Percentiles rank a stretch among this genome's conserved stretches.
phyloP scores from a whole-genome alignment of 371 early-diverging fungal species.

The Mucor saturninus region DNA sequence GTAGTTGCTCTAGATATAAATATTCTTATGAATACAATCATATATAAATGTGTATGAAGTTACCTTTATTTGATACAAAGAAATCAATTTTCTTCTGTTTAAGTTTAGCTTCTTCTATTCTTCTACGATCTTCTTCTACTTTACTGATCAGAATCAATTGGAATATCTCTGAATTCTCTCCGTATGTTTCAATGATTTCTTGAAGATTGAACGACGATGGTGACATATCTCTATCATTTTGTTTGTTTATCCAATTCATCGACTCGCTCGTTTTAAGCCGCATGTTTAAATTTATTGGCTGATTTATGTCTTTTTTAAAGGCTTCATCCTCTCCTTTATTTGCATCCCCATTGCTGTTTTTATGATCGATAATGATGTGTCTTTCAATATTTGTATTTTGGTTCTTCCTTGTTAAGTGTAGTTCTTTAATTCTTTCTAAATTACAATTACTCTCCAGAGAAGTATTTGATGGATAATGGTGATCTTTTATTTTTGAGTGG shows the following conservation, averaged over 20 bases:
- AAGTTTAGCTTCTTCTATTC: constrained; percentile 53
- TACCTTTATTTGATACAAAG: constrained; percentile 14
- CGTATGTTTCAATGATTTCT: constrained; percentile 42
- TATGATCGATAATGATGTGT: too few relatives aligned
- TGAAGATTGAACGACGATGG: constrained; percentile 28
- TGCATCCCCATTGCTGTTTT: too few relatives aligned
- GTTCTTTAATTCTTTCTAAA: too few relatives aligned
- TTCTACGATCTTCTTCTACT: constrained; percentile 55
- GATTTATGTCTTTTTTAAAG: neutral
- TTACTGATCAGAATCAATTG: constrained; percentile 52
- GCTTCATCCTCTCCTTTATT: neutral
- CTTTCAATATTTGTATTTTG: too few relatives aligned
- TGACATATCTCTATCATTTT: neutral
- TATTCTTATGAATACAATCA: neutral
- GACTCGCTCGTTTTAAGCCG: neutral
- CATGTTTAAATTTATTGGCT: too few relatives aligned
- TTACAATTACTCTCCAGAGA: too few relatives aligned
- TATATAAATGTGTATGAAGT: neutral
- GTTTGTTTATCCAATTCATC: neutral
- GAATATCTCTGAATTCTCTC: constrained; percentile 47
- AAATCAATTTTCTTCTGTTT: constrained; percentile 48
- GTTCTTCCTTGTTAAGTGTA: too few relatives aligned
- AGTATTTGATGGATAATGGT: too few relatives aligned
- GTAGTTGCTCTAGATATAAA: neutral
- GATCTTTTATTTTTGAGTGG: too few relatives aligned